A percentile compares a stretch with the other conserved stretches of the same genome.
These are phyloP conservation scores for Malassezia dermatis DNA, from an alignment of 1,284 basidiomycete species.

Conservation along the genomic window DNA sequence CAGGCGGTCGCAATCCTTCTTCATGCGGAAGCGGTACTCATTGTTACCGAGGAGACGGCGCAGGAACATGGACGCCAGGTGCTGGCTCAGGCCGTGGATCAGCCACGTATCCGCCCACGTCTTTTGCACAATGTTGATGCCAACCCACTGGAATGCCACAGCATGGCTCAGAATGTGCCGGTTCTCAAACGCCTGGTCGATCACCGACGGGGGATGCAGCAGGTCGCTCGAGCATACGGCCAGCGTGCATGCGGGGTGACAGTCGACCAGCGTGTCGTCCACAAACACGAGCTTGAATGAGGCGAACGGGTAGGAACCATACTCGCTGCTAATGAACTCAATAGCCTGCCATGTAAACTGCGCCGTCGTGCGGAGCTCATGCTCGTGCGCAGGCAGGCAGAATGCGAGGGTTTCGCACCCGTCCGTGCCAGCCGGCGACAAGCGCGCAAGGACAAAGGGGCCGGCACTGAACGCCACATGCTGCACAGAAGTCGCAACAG, in stretches of 20 bases:
- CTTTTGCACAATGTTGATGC: constrained; percentile 89
- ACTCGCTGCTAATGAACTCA: constrained; percentile 81
- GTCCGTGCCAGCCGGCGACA: constrained; percentile 20
- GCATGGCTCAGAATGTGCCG: constrained; percentile 69
- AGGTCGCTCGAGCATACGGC: constrained; percentile 72
- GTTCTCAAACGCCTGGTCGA: constrained; percentile 87
- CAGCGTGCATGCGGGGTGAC: constrained; percentile 74
- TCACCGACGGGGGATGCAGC: constrained; percentile 74
- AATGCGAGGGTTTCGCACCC: constrained; percentile 86
- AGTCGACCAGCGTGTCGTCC: constrained; percentile 59
- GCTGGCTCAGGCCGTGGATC: constrained; percentile 79
- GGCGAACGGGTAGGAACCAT: constrained; percentile 83
- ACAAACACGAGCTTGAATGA: constrained; percentile 95
- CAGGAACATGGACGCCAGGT: constrained; percentile 80
- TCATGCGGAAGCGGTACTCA: constrained; percentile 88
- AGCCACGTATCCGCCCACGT: constrained; percentile 94
- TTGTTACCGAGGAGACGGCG: constrained; percentile 85
- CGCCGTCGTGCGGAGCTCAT: constrained; percentile 60
- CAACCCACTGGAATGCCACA: constrained; percentile 89
- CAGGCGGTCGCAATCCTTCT: constrained; percentile 93
- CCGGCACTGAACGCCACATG: constrained; percentile 93
- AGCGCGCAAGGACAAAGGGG: constrained; percentile 57
- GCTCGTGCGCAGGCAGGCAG: constrained; percentile 73
- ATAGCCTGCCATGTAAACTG: constrained; percentile 75
- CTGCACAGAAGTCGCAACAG: constrained; percentile 79